Evolutionary conservation across 495 filamentous ascomycete species (phyloP).

Genomic region (Aspergillus biplanus): DNA sequence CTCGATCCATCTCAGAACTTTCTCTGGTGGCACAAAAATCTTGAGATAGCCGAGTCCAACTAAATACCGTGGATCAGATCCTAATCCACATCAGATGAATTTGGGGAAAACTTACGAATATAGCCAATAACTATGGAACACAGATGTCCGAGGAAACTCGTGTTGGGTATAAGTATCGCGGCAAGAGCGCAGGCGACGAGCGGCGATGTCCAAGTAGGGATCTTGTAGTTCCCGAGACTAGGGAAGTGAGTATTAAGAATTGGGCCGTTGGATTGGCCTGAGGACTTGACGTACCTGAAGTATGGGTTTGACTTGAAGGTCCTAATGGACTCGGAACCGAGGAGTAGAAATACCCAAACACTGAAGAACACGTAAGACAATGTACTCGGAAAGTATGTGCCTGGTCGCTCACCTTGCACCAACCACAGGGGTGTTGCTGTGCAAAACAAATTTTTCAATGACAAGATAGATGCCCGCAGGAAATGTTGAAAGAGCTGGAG

Average conservation of each 20-base stretch:
- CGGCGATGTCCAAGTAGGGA: slow-evolving; percentile 94
- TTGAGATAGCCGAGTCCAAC: slow-evolving; percentile 84
- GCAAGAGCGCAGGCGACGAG: slow-evolving; percentile 70
- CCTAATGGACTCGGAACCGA: slow-evolving; percentile 82
- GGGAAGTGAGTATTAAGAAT: background rate
- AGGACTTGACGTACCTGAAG: slow-evolving; percentile 54
- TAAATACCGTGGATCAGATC: slow-evolving; percentile 39
- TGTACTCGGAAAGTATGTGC: background rate
- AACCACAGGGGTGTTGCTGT: slow-evolving; percentile 68
- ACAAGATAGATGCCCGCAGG: slow-evolving; percentile 73
- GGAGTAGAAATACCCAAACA: slow-evolving; percentile 88
- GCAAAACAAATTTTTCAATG: slow-evolving; percentile 68
- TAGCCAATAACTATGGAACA: slow-evolving; percentile 83
- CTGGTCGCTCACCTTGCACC: slow-evolving; percentile 74
- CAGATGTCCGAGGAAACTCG: slow-evolving; percentile 84
- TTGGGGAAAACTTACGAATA: slow-evolving; percentile 61
- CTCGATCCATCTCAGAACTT: slow-evolving; percentile 80
- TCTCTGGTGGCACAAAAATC: slow-evolving; percentile 81
- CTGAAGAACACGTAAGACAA: slow-evolving; percentile 45
- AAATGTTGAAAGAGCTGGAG: slow-evolving; percentile 78
- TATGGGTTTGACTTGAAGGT: slow-evolving; percentile 74
- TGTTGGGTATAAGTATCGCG: slow-evolving; percentile 74
- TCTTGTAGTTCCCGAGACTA: slow-evolving; percentile 63
- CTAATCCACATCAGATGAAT: background rate
- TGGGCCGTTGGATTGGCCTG: no score